Conservation (phyloP, 2,329 filamentous ascomycete species). For the Chaetomium globosum region DNA sequence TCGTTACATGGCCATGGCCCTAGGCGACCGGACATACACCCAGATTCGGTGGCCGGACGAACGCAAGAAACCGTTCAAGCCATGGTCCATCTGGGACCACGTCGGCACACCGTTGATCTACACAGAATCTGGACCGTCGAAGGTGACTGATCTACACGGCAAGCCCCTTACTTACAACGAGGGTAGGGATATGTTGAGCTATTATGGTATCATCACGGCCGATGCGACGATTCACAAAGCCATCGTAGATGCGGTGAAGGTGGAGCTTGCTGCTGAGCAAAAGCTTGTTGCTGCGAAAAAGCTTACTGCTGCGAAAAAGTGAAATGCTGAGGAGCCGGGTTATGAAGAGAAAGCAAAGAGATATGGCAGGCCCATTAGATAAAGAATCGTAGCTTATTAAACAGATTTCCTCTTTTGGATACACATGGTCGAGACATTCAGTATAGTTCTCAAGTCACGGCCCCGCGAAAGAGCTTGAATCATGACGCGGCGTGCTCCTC, state of each 20-base stretch:
- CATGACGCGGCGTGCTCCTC: too few relatives aligned
- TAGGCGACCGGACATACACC: slow-evolving; percentile 27
- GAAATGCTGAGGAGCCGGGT: not conserved
- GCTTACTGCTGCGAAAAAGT: not conserved
- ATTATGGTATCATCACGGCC: not conserved
- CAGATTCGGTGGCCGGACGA: slow-evolving; percentile 30
- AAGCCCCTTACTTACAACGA: not conserved
- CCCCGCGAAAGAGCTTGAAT: too few relatives aligned
- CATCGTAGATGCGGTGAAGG: not conserved
- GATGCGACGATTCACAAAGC: not conserved
- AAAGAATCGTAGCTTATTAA: too few relatives aligned
- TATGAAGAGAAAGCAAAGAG: not conserved
- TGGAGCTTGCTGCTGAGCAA: too few relatives aligned
- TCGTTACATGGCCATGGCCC: slow-evolving; percentile 32
- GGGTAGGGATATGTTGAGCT: not conserved
- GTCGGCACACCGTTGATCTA: slow-evolving; percentile 36
- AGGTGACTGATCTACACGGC: slow-evolving; percentile 31
- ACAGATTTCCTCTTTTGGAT: too few relatives aligned
- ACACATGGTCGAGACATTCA: too few relatives aligned
- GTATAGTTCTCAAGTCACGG: too few relatives aligned
- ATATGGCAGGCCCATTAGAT: too few relatives aligned
- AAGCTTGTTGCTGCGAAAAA: too few relatives aligned
- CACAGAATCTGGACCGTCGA: slow-evolving; percentile 31
- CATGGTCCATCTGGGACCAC: slow-evolving; percentile 34
- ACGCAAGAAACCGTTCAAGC: not conserved